Percentiles rank a stretch among this genome's conserved stretches.
phyloP scores from a whole-genome alignment of 495 filamentous ascomycete species.

The Cercophora samala region DNA sequence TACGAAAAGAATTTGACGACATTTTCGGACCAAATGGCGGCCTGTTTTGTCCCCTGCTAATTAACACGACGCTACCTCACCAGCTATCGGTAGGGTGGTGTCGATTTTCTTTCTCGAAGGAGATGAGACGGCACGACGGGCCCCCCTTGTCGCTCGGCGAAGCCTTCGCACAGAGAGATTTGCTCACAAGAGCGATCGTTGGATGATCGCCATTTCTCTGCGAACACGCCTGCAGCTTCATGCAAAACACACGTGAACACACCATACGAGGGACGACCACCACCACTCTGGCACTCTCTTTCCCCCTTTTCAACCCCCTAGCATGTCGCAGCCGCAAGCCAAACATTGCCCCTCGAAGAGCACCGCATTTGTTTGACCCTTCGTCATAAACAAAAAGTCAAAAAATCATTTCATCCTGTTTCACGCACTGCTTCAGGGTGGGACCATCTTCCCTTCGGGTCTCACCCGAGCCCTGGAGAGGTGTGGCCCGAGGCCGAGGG shows the following conservation, averaged over 20 bases:
- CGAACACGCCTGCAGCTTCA: constrained; percentile 1
- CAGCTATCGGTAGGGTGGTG: neutral
- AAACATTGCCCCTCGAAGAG: neutral
- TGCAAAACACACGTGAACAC: constrained; percentile 10
- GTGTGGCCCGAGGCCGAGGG: constrained; percentile 28
- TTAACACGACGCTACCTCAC: neutral
- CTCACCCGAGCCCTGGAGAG: constrained; percentile 13
- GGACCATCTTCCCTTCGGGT: constrained; percentile 20
- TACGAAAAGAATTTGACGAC: constrained; percentile 18
- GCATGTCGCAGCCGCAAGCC: neutral
- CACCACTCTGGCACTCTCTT: neutral
- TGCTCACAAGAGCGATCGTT: constrained; percentile 3
- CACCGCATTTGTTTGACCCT: constrained; percentile 13
- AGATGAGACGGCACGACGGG: constrained; percentile 3
- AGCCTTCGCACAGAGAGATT: neutral
- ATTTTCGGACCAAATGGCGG: constrained; percentile 8
- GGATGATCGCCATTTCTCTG: constrained; percentile 10
- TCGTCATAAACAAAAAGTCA: neutral
- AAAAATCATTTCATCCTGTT: constrained; percentile 16
- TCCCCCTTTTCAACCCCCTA: neutral
- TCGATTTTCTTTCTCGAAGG: constrained; percentile 4
- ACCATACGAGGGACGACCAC: neutral
- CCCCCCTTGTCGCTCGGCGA: neutral
- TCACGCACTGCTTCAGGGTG: constrained; percentile 18
- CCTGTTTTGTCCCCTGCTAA: neutral